phyloP scores from a whole-genome alignment of 176 grass and related monocot genomes.

The Eleusine coracana region DNA sequence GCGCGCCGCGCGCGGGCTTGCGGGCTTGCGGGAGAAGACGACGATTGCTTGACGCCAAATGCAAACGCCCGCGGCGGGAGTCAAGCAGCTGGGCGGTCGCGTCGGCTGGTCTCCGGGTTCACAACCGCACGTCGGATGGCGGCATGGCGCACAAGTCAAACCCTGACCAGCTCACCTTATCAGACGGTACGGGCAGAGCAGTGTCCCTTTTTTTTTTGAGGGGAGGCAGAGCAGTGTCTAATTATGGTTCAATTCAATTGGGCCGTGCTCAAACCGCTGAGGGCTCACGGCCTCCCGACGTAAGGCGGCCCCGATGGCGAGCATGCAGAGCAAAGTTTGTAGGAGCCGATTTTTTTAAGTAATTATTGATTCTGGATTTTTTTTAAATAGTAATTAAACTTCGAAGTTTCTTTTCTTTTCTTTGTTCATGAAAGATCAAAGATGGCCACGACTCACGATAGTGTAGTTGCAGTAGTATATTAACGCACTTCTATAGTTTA shows the following conservation, averaged over 20 bases:
- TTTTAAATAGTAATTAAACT: no score
- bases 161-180: no score
- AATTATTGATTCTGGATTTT: no score
- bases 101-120: neutral
- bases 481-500: no score
- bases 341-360: no score
- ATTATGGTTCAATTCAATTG: neutral
- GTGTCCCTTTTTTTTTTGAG: no score
- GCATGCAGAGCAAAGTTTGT: no score
- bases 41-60: constrained; percentile 37
- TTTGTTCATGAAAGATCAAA: no score
- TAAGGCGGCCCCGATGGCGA: no score
- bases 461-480: no score
- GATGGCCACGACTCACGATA: no score
- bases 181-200: neutral
- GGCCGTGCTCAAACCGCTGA: neutral
- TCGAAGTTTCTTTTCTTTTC: no score
- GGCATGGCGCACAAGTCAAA: neutral
- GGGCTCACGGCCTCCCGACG: neutral
- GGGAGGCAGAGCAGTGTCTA: neutral
- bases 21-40: constrained; percentile 22
- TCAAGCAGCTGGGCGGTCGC: neutral
- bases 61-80: neutral
- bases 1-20: neutral
- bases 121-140: neutral